These are phyloP conservation scores for Hanseniaspora gamundiae DNA, from an alignment of 1,139 yeast species.

Conservation along the genomic window DNA sequence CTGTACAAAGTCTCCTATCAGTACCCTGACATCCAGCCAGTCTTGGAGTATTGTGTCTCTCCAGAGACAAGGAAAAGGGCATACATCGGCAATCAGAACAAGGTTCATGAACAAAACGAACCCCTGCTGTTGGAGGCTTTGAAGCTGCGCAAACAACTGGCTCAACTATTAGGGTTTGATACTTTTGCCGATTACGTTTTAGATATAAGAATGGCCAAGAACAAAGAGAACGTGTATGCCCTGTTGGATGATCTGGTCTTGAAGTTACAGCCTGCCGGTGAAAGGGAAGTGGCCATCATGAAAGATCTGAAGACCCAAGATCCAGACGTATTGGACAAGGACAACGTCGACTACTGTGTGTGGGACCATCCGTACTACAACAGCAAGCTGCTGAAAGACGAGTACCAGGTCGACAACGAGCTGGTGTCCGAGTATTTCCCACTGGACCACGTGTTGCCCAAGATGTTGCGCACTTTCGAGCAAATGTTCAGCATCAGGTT, in stretches of 20 bases:
- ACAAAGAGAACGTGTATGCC: constrained; percentile 40
- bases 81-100: constrained; percentile 53
- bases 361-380: constrained; percentile 70
- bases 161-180: constrained; percentile 50
- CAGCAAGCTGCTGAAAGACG: constrained; percentile 49
- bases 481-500: constrained; percentile 56
- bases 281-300: constrained; percentile 39
- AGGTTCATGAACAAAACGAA: constrained; percentile 47
- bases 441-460: constrained; percentile 47
- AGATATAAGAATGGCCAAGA: constrained; percentile 73
- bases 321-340: constrained; percentile 32
- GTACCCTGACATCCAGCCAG: constrained; percentile 69
- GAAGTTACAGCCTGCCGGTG: constrained; percentile 48
- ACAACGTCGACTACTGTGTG: constrained; percentile 33
- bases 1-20: constrained; percentile 67
- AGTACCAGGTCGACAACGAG: constrained; percentile 60
- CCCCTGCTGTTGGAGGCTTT: constrained; percentile 48
- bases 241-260: constrained; percentile 51
- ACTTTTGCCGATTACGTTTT: constrained; percentile 57
- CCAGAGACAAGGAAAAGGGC: constrained; percentile 57
- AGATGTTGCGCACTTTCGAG: constrained; percentile 64
- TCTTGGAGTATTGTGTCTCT: constrained; percentile 53
- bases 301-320: constrained; percentile 38
- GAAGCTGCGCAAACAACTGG: constrained; percentile 46
- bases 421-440: constrained; percentile 73